Percentiles rank a stretch among this genome's conserved stretches.
Evolutionary conservation across 495 filamentous ascomycete species (phyloP).

Genomic region (Daldinia vernicosa): DNA sequence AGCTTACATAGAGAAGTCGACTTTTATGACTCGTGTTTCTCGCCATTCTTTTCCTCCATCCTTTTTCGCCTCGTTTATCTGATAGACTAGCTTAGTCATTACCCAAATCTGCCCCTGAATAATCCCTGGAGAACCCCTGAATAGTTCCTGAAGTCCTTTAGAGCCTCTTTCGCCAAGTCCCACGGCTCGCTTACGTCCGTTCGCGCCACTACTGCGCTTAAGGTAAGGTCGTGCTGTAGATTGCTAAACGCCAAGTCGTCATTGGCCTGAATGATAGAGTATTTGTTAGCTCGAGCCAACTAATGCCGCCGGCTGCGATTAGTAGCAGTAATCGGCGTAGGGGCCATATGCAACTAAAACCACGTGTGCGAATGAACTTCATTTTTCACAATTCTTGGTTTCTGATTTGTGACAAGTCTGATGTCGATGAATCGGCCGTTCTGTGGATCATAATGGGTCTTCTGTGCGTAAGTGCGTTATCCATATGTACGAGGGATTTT

Average conservation of each 20-base stretch:
- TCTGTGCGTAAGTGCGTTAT: constrained; percentile 10
- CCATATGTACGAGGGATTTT: constrained; percentile 17
- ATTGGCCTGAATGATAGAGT: constrained; percentile 10
- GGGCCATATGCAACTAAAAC: constrained; percentile 21
- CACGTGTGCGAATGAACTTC: constrained; percentile 26
- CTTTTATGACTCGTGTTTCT: not conserved
- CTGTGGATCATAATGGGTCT: constrained; percentile 14
- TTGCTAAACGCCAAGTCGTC: constrained; percentile 7
- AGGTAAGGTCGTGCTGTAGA: not conserved
- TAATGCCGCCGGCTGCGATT: constrained; percentile 27
- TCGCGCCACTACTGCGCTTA: constrained; percentile 14
- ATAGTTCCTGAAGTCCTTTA: constrained; percentile 8
- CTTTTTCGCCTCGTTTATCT: not conserved
- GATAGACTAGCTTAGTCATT: constrained; percentile 17
- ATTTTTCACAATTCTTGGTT: constrained; percentile 14
- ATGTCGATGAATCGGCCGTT: constrained; percentile 10
- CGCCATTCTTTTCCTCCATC: not conserved
- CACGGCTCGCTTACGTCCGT: constrained; percentile 1
- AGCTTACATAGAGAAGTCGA: not conserved
- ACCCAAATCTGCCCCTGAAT: constrained; percentile 3
- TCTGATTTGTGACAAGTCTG: constrained; percentile 4
- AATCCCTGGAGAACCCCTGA: constrained; percentile 10
- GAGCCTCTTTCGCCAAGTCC: constrained; percentile 7
- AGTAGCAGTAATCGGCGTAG: constrained; percentile 12
- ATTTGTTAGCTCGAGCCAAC: constrained; percentile 7